Evolutionary conservation across 225 moss, liverwort and hornwort genomes (phyloP).

Genomic region (Antitrichia curtipendula): DNA sequence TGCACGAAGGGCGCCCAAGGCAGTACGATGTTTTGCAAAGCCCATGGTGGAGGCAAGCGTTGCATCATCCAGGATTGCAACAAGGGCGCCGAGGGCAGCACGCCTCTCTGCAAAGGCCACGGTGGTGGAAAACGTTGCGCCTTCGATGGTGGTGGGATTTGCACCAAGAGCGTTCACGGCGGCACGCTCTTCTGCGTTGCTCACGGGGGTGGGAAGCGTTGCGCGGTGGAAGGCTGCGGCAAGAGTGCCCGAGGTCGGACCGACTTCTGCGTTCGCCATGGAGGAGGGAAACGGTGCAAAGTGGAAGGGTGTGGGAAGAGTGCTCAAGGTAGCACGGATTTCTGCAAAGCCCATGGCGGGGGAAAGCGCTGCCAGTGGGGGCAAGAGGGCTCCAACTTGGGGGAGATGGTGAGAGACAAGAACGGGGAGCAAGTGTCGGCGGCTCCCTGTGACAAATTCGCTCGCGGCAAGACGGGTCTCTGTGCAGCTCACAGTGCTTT

Average conservation of each 20-base stretch:
- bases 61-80: constrained; percentile 97
- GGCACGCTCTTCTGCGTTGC: constrained; percentile 98
- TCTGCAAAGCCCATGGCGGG: constrained; percentile 96
- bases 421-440: constrained; percentile 20
- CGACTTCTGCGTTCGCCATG: constrained; percentile 91
- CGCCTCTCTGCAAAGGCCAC: constrained; percentile 95
- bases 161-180: constrained; percentile 95
- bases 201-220: constrained; percentile 94
- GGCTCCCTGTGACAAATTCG: constrained; percentile 83
- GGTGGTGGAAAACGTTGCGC: constrained; percentile 97
- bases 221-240: constrained; percentile 80
- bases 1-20: constrained; percentile 98
- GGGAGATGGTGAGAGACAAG: constrained; percentile 50
- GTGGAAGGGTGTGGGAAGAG: constrained; percentile 86
- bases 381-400: constrained; percentile 56
- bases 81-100: constrained; percentile 97
- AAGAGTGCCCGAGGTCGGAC: constrained; percentile 92
- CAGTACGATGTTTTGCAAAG: constrained; percentile 97
- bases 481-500: constrained; percentile 93
- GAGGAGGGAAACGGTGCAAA: constrained; percentile 93
- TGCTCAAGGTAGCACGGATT: constrained; percentile 97
- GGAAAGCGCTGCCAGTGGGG: constrained; percentile 99
- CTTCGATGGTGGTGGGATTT: constrained; percentile 92
- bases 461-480: constrained; percentile 91
- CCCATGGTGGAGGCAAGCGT: constrained; percentile 94